These are phyloP conservation scores for Mycena pura DNA, from an alignment of 768 basidiomycete genomes.

Conservation along the genomic window DNA sequence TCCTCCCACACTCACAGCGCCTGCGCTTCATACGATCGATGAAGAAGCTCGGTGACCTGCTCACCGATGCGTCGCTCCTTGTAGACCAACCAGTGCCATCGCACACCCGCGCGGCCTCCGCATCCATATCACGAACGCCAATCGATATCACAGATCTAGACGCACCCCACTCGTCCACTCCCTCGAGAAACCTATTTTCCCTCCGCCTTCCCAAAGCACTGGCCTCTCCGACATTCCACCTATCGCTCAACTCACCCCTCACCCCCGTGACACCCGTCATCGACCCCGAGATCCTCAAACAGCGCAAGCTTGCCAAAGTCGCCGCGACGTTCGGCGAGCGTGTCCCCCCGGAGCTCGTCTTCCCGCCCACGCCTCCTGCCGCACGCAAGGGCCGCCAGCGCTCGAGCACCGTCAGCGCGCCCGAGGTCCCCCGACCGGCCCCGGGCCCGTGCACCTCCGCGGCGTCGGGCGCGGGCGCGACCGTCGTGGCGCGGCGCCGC, in stretches of 20 bases:
- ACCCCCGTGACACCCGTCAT: background rate
- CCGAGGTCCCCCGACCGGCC: conserved; percentile 12
- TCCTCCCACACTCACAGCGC: conserved; percentile 22
- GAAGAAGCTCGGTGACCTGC: conserved; percentile 19
- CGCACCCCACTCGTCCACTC: background rate
- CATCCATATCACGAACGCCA: background rate
- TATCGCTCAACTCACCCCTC: background rate
- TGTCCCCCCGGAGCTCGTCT: conserved; percentile 28
- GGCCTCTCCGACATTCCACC: conserved; percentile 5
- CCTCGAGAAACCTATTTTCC: conserved; percentile 10
- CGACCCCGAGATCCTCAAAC: conserved; percentile 10
- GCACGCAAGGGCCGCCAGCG: conserved; percentile 17
- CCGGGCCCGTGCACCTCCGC: background rate
- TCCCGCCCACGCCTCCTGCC: background rate
- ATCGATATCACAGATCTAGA: background rate
- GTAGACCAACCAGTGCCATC: background rate
- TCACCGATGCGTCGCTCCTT: conserved; percentile 16
- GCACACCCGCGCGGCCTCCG: background rate
- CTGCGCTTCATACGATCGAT: conserved; percentile 24
- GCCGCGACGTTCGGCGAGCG: conserved; percentile 23
- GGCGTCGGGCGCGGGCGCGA: background rate
- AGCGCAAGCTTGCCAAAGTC: conserved; percentile 27
- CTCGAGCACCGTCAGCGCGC: conserved; percentile 21
- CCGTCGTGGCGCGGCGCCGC: conserved; percentile 7
- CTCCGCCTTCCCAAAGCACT: conserved; percentile 13